Evolutionary conservation across 306 rosid species (phyloP).

Genomic region (Vigna mungo): DNA sequence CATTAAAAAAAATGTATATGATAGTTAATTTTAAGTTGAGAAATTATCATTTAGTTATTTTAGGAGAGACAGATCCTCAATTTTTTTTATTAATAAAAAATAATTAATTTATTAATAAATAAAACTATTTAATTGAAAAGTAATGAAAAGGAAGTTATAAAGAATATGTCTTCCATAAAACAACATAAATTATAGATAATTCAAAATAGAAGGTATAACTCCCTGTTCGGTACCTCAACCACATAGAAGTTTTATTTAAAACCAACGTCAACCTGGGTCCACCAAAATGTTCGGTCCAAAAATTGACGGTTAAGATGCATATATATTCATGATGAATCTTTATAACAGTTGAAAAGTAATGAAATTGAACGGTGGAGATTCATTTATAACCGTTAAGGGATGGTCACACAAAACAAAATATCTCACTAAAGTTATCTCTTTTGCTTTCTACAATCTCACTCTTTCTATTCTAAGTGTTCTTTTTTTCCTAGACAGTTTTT

Average conservation of each 20-base stretch:
- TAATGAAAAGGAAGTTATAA: too few species aligned
- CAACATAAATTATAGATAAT: too few species aligned
- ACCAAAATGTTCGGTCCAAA: not conserved
- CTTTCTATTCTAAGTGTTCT: not conserved
- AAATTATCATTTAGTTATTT: too few species aligned
- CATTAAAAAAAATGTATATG: too few species aligned
- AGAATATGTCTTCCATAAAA: too few species aligned
- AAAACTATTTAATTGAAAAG: too few species aligned
- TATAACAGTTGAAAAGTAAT: not conserved
- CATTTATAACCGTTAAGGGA: not conserved
- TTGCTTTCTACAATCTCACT: not conserved
- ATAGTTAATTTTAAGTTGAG: too few species aligned
- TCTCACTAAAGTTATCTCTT: not conserved
- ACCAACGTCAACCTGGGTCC: not conserved
- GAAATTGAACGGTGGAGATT: not conserved
- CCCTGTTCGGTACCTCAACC: too few species aligned
- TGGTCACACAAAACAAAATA: conserved; percentile 39
- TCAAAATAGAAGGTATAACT: too few species aligned
- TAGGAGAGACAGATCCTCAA: too few species aligned
- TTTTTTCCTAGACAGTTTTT: not conserved
- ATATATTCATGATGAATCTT: not conserved
- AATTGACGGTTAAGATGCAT: not conserved
- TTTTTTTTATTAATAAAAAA: too few species aligned
- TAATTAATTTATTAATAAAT: too few species aligned
- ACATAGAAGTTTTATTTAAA: not conserved